Conservation (phyloP, 371 early-diverging fungal genomes). For the Fennellomyces sp. region DNA sequence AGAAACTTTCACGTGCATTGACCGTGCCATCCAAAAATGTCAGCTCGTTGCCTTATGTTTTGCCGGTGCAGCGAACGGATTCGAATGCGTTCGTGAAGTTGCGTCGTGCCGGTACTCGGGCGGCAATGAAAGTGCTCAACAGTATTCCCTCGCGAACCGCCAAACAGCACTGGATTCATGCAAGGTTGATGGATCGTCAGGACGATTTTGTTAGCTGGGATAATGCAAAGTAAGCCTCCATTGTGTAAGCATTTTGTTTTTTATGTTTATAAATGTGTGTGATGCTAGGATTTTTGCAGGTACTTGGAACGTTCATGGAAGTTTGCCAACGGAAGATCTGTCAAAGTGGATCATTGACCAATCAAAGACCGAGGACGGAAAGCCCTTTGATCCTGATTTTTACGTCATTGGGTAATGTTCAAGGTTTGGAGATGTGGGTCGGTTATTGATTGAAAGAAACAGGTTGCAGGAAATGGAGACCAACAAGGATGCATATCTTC, state of each 20-base stretch:
- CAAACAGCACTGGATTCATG: constrained; percentile 65
- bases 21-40: constrained; percentile 18
- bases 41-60: constrained; percentile 33
- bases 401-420: constrained; percentile 75
- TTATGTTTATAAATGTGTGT: not conserved
- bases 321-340: constrained; percentile 59
- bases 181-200: constrained; percentile 56
- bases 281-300: constrained; percentile 66
- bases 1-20: constrained; percentile 19
- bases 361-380: constrained; percentile 30
- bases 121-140: not conserved
- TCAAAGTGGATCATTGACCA: constrained; percentile 67
- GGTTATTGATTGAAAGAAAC: not conserved
- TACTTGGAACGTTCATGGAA: constrained; percentile 94
- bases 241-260: not conserved
- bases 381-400: constrained; percentile 61
- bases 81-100: constrained; percentile 35
- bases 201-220: constrained; percentile 54
- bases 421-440: not conserved
- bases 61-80: constrained; percentile 38
- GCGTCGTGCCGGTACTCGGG: constrained; percentile 31
- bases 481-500: constrained; percentile 83
- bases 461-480: constrained; percentile 92
- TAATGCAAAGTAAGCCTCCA: constrained; percentile 50
- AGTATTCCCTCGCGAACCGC: constrained; percentile 14